These are phyloP conservation scores for Yamadazyma friedrichii DNA, from an alignment of 1,139 yeast genomes.

Conservation along the genomic window DNA sequence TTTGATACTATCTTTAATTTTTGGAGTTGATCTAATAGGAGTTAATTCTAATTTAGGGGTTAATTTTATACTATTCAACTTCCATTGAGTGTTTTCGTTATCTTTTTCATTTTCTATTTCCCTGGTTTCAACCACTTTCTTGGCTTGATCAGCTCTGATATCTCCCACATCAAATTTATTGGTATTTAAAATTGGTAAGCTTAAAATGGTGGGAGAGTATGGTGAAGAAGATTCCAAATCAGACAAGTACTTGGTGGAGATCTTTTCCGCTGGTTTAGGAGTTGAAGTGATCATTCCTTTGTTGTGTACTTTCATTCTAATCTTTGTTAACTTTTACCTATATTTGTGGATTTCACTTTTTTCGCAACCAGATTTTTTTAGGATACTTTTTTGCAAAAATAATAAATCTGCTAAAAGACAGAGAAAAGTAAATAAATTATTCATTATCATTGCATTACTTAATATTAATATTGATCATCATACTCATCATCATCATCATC, in stretches of 20 bases:
- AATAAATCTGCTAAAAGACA: background rate
- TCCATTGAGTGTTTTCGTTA: background rate
- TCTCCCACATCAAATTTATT: background rate
- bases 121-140: background rate
- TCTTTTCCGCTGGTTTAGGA: conserved; percentile 3
- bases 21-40: background rate
- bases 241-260: background rate
- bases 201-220: background rate
- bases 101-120: background rate
- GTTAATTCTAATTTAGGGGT: conserved; percentile 3
- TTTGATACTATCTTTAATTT: background rate
- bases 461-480: background rate
- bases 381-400: too few relatives aligned
- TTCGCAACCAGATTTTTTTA: conserved; percentile 4
- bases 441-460: background rate
- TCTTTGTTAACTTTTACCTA: too few relatives aligned
- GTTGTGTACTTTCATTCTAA: too few relatives aligned
- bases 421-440: background rate
- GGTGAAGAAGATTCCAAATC: background rate
- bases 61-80: conserved; percentile 2
- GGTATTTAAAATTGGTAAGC: background rate
- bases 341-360: conserved; percentile 4
- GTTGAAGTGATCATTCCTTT: conserved; percentile 6
- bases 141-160: background rate
- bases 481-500: conserved; percentile 9